Percentiles rank a stretch among this genome's conserved stretches.
Evolutionary conservation across 1,139 yeast species (phyloP).

Genomic region (Spencermartinsiella ligniputridi): DNA sequence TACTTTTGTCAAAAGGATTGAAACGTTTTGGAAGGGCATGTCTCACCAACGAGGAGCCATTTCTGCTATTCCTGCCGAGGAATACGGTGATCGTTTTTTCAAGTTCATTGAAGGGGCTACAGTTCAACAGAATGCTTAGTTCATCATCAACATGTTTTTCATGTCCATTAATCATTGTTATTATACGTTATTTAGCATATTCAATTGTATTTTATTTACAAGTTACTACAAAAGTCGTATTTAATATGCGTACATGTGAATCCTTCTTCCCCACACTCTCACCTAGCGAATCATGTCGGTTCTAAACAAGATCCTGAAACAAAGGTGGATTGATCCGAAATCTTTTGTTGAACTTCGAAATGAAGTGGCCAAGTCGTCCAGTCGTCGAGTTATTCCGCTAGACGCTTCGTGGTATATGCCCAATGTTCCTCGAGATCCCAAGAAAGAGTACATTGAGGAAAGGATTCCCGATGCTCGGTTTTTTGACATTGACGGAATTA

Average conservation of each 20-base stretch:
- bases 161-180: slow-evolving; percentile 1
- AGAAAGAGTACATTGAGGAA: slow-evolving; percentile 40
- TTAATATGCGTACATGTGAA: no score
- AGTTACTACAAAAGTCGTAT: no score
- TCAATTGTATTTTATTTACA: background rate
- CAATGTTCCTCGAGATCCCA: slow-evolving; percentile 59
- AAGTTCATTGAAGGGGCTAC: slow-evolving; percentile 47
- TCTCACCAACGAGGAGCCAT: slow-evolving; percentile 65
- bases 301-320: background rate
- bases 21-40: slow-evolving; percentile 80
- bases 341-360: slow-evolving; percentile 5
- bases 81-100: slow-evolving; percentile 84
- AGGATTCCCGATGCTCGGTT: slow-evolving; percentile 67
- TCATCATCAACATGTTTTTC: background rate
- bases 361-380: background rate
- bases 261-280: background rate
- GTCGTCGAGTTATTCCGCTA: slow-evolving; percentile 48
- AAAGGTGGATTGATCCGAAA: slow-evolving; percentile 10
- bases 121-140: background rate
- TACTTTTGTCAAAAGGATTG: slow-evolving; percentile 68
- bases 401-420: slow-evolving; percentile 97
- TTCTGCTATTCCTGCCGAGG: slow-evolving; percentile 85
- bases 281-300: background rate
- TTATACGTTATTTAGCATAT: background rate
- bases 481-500: slow-evolving; percentile 74